Evolutionary conservation across 768 basidiomycete species (phyloP), one percentile per base, ranked within the genome.

Genomic region (Leccinum pellstonianum): DNA sequence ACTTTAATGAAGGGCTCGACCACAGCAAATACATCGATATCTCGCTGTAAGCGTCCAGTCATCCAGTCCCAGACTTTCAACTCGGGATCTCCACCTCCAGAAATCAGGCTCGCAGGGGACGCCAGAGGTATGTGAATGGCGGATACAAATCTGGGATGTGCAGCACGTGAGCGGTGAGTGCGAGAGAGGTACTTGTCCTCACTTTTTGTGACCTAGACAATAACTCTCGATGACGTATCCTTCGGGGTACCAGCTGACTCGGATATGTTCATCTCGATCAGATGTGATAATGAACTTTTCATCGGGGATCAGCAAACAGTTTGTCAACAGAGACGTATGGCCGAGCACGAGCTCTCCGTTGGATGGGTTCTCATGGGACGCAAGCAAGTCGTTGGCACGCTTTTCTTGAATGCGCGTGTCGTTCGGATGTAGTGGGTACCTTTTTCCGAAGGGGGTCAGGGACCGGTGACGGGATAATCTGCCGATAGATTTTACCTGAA

Each of bases 261-360:
- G 81, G 54, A 99, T 89, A 69, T 98, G 97, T 70, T 98, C 97
- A 68, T 99, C 97, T 49, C 97, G 78, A 69, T 98, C 97, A 0
- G 93, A 89, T 0, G 94, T 93, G 63, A 98, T 81, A 67, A 99
- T 87, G 68, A 81, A 87, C 55, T 80, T 81, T 65, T 87, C 85
- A 67, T 91, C 87, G 0, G 73, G 70, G 0, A 86, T 82, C 56
- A 96, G 82, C 48, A 88, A 67, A 71, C 90, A 87, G 1, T 81
- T 74, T 11, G 89, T 96, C 58, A 98, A 74, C 46, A 93, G 83
- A 12, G 95, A 97, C 1, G 90, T 86, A 69, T 99, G 97, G 9
- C 97, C 96, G 0, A 96, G 78, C 41, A 95, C 73, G 55, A 93
- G 85, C 9, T 80, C 76, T 43, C 90, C 90, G 25, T 81, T 77